These are phyloP conservation scores for Pythium grandisporangium DNA, from an alignment of 352 stramenopile species.

Conservation along the genomic window DNA sequence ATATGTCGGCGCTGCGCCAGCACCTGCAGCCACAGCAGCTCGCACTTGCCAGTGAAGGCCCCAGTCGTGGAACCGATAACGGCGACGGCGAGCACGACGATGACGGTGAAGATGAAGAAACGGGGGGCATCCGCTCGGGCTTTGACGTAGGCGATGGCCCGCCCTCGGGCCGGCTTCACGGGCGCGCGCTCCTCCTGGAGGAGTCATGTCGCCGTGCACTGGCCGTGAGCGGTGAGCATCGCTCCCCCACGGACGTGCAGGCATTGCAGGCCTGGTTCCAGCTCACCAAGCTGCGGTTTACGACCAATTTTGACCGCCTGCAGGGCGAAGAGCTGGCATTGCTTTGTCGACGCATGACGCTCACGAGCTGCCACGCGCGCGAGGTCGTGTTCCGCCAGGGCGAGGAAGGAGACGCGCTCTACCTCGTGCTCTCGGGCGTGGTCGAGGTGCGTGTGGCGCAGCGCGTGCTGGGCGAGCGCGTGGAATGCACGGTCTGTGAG, in stretches of 20 bases:
- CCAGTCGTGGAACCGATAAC: too few species aligned
- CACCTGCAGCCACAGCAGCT: conserved; percentile 3
- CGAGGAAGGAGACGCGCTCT: conserved; percentile 65
- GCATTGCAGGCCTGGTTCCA: conserved; percentile 65
- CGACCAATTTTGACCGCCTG: conserved; percentile 55
- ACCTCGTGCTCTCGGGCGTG: conserved; percentile 50
- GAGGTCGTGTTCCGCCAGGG: conserved; percentile 63
- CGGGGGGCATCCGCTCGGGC: conserved; percentile 20
- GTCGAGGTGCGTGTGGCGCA: conserved; percentile 58
- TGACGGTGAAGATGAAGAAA: conserved; percentile 1
- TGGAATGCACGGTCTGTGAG: conserved; percentile 63
- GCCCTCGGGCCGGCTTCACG: conserved; percentile 28
- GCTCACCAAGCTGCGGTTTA: conserved; percentile 67
- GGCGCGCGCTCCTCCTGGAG: conserved; percentile 53
- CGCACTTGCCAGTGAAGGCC: too few species aligned
- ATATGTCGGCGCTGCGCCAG: conserved; percentile 25
- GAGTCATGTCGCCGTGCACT: conserved; percentile 60
- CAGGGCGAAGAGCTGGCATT: conserved; percentile 49
- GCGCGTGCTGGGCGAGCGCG: conserved; percentile 40
- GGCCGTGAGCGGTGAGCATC: conserved; percentile 32
- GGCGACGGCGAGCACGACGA: neutral
- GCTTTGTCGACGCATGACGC: conserved; percentile 48
- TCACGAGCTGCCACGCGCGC: conserved; percentile 31
- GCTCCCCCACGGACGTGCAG: conserved; percentile 47
- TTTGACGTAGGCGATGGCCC: conserved; percentile 33